These are phyloP conservation scores for Paraglomus brasilianum DNA, from an alignment of 192 early-diverging fungal genomes.

Conservation along the genomic window DNA sequence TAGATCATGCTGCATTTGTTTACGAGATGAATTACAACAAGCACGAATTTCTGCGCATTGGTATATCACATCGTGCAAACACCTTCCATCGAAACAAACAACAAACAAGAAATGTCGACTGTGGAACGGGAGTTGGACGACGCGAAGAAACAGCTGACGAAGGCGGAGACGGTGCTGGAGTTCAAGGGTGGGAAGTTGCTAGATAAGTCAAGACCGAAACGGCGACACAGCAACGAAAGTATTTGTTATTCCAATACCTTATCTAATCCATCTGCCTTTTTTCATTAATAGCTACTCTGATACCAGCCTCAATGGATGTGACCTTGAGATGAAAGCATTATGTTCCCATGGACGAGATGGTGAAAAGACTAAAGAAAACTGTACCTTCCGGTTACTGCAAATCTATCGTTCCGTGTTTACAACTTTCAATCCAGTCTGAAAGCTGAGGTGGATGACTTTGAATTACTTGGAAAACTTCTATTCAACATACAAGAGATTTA, in stretches of 20 bases:
- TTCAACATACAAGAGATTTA: constrained; percentile 16
- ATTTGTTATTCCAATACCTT: constrained; percentile 27
- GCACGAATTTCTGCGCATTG: too few relatives aligned
- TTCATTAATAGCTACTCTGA: constrained; percentile 25
- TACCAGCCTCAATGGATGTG: constrained; percentile 16
- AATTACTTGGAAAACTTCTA: constrained; percentile 11
- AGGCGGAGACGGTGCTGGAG: too few relatives aligned
- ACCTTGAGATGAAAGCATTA: constrained; percentile 25
- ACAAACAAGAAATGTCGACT: too few relatives aligned
- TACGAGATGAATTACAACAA: too few relatives aligned
- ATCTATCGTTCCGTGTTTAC: constrained; percentile 21
- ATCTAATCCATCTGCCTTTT: constrained; percentile 24
- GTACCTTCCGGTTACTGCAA: constrained; percentile 15
- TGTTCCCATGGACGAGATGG: constrained; percentile 19
- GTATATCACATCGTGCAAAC: too few relatives aligned
- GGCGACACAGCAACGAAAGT: too few relatives aligned
- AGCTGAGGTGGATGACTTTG: constrained; percentile 21
- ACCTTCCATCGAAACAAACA: too few relatives aligned
- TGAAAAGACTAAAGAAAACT: constrained; percentile 26
- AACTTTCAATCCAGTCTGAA: constrained; percentile 27
- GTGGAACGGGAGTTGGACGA: too few relatives aligned
- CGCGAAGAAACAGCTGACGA: too few relatives aligned
- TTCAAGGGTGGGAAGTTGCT: too few relatives aligned
- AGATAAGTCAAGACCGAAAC: too few relatives aligned
- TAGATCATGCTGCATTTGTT: too few relatives aligned